These are phyloP conservation scores for Tuber indicum DNA, from an alignment of 495 filamentous ascomycete species.

Conservation along the genomic window DNA sequence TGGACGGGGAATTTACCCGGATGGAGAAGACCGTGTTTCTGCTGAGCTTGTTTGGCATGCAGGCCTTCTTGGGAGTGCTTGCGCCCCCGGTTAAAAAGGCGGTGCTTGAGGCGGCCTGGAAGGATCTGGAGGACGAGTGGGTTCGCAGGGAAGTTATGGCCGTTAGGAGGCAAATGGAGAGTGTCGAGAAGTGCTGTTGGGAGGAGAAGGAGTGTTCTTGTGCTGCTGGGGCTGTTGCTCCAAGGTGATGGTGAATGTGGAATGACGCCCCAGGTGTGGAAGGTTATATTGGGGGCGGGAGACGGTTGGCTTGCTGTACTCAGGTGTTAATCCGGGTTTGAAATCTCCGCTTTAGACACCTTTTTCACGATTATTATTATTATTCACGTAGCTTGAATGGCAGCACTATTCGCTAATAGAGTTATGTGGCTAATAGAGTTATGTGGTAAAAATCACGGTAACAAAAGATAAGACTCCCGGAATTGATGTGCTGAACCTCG, in stretches of 20 bases:
- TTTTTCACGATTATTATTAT: background rate
- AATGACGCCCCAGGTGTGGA: background rate
- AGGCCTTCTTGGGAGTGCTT: slow-evolving; percentile 18
- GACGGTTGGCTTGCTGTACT: background rate
- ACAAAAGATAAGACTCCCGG: background rate
- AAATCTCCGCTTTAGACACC: background rate
- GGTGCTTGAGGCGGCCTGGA: slow-evolving; percentile 14
- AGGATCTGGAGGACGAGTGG: slow-evolving; percentile 32
- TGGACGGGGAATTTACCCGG: slow-evolving; percentile 20
- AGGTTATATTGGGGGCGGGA: background rate
- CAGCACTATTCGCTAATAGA: background rate
- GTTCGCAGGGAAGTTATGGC: slow-evolving; percentile 26
- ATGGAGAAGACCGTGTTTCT: slow-evolving; percentile 33
- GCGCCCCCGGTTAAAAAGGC: slow-evolving; percentile 17
- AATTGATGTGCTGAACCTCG: background rate
- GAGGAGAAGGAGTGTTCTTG: slow-evolving; percentile 11
- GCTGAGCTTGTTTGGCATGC: slow-evolving; percentile 25
- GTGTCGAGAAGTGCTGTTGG: slow-evolving; percentile 26
- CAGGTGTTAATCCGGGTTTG: background rate
- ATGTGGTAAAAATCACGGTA: background rate
- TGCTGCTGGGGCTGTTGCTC: background rate
- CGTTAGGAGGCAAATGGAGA: slow-evolving; percentile 38
- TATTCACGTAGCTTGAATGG: background rate
- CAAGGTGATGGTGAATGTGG: background rate
- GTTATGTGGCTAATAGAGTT: background rate